Evolutionary conservation across 441 rosid genomes (phyloP), one percentile per base, ranked within the genome.

Genomic region (Croton setiger): DNA sequence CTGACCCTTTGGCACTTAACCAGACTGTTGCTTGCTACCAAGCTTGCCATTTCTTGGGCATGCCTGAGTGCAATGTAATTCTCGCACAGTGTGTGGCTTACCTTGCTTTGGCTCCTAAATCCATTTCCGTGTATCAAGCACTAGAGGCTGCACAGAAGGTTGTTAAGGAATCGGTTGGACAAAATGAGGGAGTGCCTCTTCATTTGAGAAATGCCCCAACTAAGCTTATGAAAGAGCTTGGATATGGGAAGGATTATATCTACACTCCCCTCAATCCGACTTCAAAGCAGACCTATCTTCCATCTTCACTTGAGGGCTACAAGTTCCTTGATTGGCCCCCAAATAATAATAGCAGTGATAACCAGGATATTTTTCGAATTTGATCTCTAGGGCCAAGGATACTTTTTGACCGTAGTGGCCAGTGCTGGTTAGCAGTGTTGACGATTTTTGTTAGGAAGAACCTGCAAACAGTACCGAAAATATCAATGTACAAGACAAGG

Each of bases 1-100:
- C 90, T 1, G 94, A 89, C 60, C 87, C 97, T n/a, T 72, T 75
- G 54, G 94, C 96, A 6, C 93, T 91, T 63, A 83, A 81, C 52
- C 96, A 91, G 67, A 87, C 92, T 13, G 97, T 91, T 78, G 78
- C 96, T n/a, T 91, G 96, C 74, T 91, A 89, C 72, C 97, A 91
- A 78, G 96, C 96, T 71, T 89, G 91, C 60, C 94, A 92, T 86
- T 89, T 89, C 77, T 68, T 89, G 76, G 96, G 92, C 60, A 87
- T 89, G 90, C 97, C 97, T 0, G 94, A 89, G 75, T 92, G 90
- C 57, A 80, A 88, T 76, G 96, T 88, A 31, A 71, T 89, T 70
- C 94, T 92, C 20, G 90, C 94, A 1, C 92, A 92, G 58, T 89
- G 97, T 62, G 86, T 76, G 2, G 86, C 96, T 21, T 91, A 87